phyloP scores from a whole-genome alignment of 2,329 filamentous ascomycete genomes.

The Allantophomopsis lycopodina region DNA sequence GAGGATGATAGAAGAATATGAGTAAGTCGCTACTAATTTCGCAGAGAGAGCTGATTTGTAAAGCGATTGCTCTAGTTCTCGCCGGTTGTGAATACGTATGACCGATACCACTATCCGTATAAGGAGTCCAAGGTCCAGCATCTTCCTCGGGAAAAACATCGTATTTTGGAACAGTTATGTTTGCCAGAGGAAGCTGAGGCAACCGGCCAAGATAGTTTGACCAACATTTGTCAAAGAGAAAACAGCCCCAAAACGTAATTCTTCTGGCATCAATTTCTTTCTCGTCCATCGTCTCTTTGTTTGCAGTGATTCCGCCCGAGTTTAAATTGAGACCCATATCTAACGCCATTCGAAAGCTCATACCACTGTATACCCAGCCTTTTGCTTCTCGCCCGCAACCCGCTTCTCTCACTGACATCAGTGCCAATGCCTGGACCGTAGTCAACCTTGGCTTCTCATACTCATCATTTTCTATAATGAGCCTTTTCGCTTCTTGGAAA shows the following conservation, averaged over 20 bases:
- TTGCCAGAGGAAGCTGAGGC: slow-evolving; percentile 69
- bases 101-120: slow-evolving; percentile 71
- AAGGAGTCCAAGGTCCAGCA: slow-evolving; percentile 72
- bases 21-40: slow-evolving; percentile 91
- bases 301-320: slow-evolving; percentile 49
- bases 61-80: slow-evolving; percentile 65
- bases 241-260: slow-evolving; percentile 96
- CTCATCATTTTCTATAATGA: slow-evolving; percentile 84
- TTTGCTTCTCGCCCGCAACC: slow-evolving; percentile 89
- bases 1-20: slow-evolving; percentile 82
- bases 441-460: slow-evolving; percentile 80
- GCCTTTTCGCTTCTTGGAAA: slow-evolving; percentile 80
- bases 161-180: slow-evolving; percentile 74
- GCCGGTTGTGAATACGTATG: slow-evolving; percentile 65
- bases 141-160: slow-evolving; percentile 89
- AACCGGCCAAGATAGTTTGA: slow-evolving; percentile 90
- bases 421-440: slow-evolving; percentile 81
- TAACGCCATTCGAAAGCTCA: slow-evolving; percentile 95
- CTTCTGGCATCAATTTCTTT: slow-evolving; percentile 78
- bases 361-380: slow-evolving; percentile 96
- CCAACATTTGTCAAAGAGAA: slow-evolving; percentile 98
- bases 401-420: slow-evolving; percentile 95
- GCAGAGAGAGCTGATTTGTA: slow-evolving; percentile 72
- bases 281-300: slow-evolving; percentile 50
- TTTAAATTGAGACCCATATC: slow-evolving; percentile 89